These are phyloP conservation scores for Bullera alba DNA, from an alignment of 768 basidiomycete genomes.

Conservation along the genomic window DNA sequence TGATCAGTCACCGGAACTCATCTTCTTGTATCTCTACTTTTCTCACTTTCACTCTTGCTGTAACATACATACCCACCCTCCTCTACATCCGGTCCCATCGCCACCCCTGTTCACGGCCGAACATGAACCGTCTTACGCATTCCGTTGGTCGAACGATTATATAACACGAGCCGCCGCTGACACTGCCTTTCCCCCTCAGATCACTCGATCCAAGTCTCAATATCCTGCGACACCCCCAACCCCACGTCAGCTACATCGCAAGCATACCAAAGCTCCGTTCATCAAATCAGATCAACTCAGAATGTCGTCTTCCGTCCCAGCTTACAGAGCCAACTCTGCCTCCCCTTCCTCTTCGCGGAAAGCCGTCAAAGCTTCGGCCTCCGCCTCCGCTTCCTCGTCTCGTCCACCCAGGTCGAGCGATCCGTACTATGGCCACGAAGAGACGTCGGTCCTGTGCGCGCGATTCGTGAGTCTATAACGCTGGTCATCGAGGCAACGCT, in stretches of 20 bases:
- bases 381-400: constrained; percentile 36
- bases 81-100: too few relatives aligned
- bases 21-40: too few relatives aligned
- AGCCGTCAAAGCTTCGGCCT: constrained; percentile 31
- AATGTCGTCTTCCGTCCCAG: constrained; percentile 12
- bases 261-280: not conserved
- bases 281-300: constrained; percentile 1
- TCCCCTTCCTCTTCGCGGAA: constrained; percentile 32
- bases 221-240: not conserved
- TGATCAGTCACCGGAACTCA: too few relatives aligned
- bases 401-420: constrained; percentile 28
- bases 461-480: constrained; percentile 52
- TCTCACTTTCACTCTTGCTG: too few relatives aligned
- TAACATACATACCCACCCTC: too few relatives aligned
- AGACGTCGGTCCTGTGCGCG: constrained; percentile 60
- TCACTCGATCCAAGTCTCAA: not conserved
- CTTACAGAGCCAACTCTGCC: constrained; percentile 18
- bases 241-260: not conserved
- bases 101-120: too few relatives aligned
- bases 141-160: too few relatives aligned
- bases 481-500: not conserved
- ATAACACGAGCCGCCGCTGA: too few relatives aligned
- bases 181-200: not conserved
- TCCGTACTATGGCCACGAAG: constrained; percentile 65
- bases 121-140: too few relatives aligned